phyloP scores from a whole-genome alignment of 106 monocot genomes.

The Xerophyta viscosa region DNA sequence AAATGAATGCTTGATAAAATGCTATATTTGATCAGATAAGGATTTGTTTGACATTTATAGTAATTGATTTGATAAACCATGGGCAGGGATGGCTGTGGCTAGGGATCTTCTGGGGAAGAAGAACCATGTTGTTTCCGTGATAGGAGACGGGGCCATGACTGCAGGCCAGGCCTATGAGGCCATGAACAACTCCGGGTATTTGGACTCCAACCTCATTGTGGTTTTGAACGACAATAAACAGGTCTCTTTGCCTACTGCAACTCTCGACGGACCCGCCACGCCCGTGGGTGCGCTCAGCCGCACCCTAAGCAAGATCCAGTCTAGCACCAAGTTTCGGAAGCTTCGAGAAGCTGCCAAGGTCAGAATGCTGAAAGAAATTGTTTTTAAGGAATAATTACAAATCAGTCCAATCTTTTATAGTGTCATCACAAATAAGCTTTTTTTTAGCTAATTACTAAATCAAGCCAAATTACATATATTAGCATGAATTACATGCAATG shows the following conservation, averaged over 20 bases:
- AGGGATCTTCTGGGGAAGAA: slow-evolving; percentile 69
- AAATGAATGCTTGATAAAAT: too few relatives aligned
- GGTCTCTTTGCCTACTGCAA: slow-evolving; percentile 84
- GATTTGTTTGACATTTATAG: not conserved
- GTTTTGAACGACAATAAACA: slow-evolving; percentile 83
- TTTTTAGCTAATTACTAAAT: too few relatives aligned
- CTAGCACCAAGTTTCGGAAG: slow-evolving; percentile 67
- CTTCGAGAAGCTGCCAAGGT: slow-evolving; percentile 84
- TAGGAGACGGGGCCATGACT: slow-evolving; percentile 91
- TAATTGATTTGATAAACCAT: not conserved
- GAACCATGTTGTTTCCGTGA: slow-evolving; percentile 82
- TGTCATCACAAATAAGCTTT: too few relatives aligned
- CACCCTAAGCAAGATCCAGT: slow-evolving; percentile 67
- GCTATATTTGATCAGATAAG: too few relatives aligned
- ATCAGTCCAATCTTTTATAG: too few relatives aligned
- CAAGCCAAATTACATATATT: too few relatives aligned
- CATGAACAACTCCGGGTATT: slow-evolving; percentile 79
- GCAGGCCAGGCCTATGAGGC: slow-evolving; percentile 95
- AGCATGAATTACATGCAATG: too few relatives aligned
- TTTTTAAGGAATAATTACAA: too few relatives aligned
- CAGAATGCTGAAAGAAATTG: too few relatives aligned
- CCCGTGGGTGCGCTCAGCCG: slow-evolving; percentile 81
- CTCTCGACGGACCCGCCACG: slow-evolving; percentile 64
- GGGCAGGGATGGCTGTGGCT: slow-evolving; percentile 75
- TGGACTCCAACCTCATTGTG: slow-evolving; percentile 75